These are phyloP conservation scores for Vachellia collinsii DNA, from an alignment of 306 rosid species.

Conservation along the genomic window DNA sequence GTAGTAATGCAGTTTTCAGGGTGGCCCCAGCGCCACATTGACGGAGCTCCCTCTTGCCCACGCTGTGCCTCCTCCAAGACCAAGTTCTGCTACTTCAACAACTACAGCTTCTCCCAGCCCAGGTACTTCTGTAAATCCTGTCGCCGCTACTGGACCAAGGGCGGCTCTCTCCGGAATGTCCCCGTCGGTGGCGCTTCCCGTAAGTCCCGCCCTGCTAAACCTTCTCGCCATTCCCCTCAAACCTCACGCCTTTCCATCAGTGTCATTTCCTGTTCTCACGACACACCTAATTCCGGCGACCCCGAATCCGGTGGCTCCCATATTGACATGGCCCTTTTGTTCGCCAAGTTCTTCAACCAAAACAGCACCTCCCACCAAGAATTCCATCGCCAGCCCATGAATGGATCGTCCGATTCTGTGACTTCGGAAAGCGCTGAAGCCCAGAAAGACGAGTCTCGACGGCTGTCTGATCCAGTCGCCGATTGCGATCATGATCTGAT, in stretches of 20 bases:
- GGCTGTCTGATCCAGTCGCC: background rate
- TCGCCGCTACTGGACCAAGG: slow-evolving; percentile 95
- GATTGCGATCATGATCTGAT: background rate
- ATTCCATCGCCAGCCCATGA: background rate
- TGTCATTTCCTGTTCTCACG: background rate
- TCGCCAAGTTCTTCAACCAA: slow-evolving; percentile 47
- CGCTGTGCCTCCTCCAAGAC: slow-evolving; percentile 90
- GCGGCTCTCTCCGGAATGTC: slow-evolving; percentile 80
- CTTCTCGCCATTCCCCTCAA: background rate
- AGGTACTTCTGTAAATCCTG: slow-evolving; percentile 89
- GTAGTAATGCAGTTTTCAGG: background rate
- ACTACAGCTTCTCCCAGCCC: slow-evolving; percentile 94
- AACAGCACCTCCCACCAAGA: background rate
- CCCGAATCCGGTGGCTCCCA: slow-evolving; percentile 32
- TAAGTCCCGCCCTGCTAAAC: slow-evolving; percentile 56
- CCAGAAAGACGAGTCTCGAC: slow-evolving; percentile 17
- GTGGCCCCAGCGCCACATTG: background rate
- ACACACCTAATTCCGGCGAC: background rate
- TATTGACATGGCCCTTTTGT: slow-evolving; percentile 77
- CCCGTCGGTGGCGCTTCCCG: slow-evolving; percentile 87
- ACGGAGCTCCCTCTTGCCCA: slow-evolving; percentile 71
- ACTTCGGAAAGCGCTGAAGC: background rate
- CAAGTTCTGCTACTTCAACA: slow-evolving; percentile 94
- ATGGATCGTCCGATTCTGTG: background rate
- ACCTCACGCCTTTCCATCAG: background rate